These are phyloP conservation scores for Fusarium sp. DNA, from an alignment of 2,329 filamentous ascomycete species.

Conservation along the genomic window DNA sequence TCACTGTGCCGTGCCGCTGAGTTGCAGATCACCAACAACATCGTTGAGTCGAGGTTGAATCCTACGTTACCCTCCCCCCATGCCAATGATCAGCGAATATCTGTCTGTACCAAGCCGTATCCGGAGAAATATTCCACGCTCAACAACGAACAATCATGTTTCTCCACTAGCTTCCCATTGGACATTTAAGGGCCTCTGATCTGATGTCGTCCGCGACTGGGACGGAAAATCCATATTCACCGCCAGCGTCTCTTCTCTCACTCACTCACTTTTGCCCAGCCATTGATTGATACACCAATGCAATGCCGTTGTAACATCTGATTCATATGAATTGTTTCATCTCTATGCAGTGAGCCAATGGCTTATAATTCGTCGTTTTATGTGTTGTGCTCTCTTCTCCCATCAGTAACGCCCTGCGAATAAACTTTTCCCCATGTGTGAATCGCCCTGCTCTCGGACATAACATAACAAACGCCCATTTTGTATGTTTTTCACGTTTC, in stretches of 20 bases:
- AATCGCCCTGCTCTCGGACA: conserved; percentile 7
- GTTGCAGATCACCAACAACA: neutral
- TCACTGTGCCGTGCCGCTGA: conserved; percentile 16
- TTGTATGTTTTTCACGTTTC: conserved; percentile 16
- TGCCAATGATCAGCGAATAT: neutral
- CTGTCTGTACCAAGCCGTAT: conserved; percentile 29
- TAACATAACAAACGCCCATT: conserved; percentile 11
- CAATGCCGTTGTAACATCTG: neutral
- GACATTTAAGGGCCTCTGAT: conserved; percentile 18
- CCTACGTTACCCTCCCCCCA: neutral
- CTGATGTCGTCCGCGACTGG: neutral
- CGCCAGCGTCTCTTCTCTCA: conserved; percentile 10
- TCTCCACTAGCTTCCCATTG: conserved; percentile 31
- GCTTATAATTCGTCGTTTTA: neutral
- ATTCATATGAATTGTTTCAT: neutral
- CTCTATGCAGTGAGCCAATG: conserved; percentile 13
- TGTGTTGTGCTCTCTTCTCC: neutral
- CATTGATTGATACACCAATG: conserved; percentile 1
- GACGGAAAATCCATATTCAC: conserved; percentile 25
- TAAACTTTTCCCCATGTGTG: conserved; percentile 19
- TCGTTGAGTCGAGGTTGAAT: neutral
- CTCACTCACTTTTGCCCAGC: neutral
- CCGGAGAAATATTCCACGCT: conserved; percentile 27
- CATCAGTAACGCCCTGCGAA: conserved; percentile 1
- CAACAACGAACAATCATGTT: conserved; percentile 2